Conservation (phyloP, 2,329 filamentous ascomycete species). For the Cordyceps tenuipes region DNA sequence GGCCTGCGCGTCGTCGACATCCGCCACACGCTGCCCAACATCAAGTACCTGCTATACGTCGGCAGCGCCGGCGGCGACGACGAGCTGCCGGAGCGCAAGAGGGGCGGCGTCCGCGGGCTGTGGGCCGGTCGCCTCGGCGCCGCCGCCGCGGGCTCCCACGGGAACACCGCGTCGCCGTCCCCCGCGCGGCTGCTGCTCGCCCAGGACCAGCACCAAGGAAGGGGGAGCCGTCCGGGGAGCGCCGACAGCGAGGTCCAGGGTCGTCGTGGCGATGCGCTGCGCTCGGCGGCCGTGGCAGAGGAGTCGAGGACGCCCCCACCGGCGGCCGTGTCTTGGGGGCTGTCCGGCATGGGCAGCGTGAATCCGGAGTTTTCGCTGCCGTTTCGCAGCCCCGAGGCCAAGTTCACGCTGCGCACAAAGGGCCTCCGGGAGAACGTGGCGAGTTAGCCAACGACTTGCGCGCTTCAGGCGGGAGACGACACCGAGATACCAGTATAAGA, state of each 20-base stretch:
- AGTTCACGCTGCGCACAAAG: conserved; percentile 47
- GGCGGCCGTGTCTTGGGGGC: conserved; percentile 6
- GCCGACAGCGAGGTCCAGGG: conserved; percentile 32
- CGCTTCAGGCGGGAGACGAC: neutral
- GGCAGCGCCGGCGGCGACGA: conserved; percentile 67
- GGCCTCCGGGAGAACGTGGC: conserved; percentile 43
- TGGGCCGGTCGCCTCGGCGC: conserved; percentile 40
- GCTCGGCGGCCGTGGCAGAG: conserved; percentile 25
- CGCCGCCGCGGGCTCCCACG: conserved; percentile 11
- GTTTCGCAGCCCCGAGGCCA: conserved; percentile 38
- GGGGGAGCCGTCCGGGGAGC: conserved; percentile 32
- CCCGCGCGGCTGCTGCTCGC: conserved; percentile 15
- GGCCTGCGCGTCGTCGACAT: conserved; percentile 80
- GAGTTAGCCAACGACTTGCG: conserved; percentile 8
- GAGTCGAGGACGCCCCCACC: conserved; percentile 10
- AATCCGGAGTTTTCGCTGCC: conserved; percentile 28
- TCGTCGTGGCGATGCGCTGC: conserved; percentile 35
- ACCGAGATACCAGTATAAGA: neutral
- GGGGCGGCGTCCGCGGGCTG: conserved; percentile 51
- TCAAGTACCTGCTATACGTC: conserved; percentile 88
- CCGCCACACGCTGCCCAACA: conserved; percentile 81
- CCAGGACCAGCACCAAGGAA: conserved; percentile 31
- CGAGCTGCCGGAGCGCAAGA: conserved; percentile 53
- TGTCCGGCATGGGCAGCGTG: conserved; percentile 1
- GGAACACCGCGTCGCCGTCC: neutral